These are phyloP conservation scores for Seminavis robusta DNA, from an alignment of 108 stramenopile genomes.

Conservation along the genomic window DNA sequence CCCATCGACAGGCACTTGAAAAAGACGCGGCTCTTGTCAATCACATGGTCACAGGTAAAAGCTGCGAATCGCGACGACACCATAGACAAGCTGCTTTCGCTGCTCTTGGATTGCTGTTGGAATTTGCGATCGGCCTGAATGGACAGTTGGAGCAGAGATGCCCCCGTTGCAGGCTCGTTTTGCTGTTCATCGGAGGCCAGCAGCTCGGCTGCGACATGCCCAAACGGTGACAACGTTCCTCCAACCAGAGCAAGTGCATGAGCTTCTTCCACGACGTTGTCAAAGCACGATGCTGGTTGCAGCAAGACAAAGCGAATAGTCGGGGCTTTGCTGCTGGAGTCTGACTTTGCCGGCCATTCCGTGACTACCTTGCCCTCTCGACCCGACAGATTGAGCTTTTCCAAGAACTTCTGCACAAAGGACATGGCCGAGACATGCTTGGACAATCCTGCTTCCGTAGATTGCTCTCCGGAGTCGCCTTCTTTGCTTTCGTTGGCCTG, in stretches of 20 bases:
- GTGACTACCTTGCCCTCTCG: conserved; percentile 73
- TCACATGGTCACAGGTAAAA: conserved; percentile 97
- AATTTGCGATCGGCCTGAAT: background rate
- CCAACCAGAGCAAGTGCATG: conserved; percentile 93
- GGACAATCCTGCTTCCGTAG: conserved; percentile 32
- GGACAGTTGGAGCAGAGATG: background rate
- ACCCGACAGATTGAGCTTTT: conserved; percentile 44
- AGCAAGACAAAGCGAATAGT: conserved; percentile 75
- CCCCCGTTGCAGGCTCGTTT: background rate
- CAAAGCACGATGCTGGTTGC: conserved; percentile 78
- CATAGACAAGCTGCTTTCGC: background rate
- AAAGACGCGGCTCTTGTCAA: conserved; percentile 64
- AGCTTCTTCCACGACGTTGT: conserved; percentile 70
- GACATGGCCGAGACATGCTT: conserved; percentile 84
- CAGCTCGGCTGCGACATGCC: conserved; percentile 84
- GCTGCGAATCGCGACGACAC: conserved; percentile 45
- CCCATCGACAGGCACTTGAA: conserved; percentile 32
- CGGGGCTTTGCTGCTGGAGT: background rate
- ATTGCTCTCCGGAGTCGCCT: background rate
- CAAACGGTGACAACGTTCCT: conserved; percentile 94
- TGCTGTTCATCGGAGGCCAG: conserved; percentile 54
- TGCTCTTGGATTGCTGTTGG: too few relatives aligned
- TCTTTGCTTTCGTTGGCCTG: conserved; percentile 2
- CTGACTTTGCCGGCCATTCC: conserved; percentile 29
- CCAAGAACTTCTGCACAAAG: conserved; percentile 70